These are phyloP conservation scores for Musa itinerans DNA, from an alignment of 176 grass and related monocot species.

Conservation along the genomic window DNA sequence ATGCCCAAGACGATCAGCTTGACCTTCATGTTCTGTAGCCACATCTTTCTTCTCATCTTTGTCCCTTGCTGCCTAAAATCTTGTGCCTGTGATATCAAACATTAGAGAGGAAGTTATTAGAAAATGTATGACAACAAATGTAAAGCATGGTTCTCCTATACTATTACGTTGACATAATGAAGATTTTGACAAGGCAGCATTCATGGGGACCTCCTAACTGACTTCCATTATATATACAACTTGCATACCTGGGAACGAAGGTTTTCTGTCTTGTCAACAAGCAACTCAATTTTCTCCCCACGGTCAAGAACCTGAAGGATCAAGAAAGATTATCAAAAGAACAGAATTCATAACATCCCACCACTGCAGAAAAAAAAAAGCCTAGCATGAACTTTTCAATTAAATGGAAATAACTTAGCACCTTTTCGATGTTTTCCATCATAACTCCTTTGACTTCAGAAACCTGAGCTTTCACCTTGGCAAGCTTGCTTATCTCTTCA, in stretches of 20 bases:
- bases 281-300: constrained; percentile 37
- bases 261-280: constrained; percentile 56
- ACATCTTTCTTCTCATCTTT: constrained; percentile 63
- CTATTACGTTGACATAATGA: too few species aligned
- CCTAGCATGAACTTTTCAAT: background rate
- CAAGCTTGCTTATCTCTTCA: constrained; percentile 60
- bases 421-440: constrained; percentile 82
- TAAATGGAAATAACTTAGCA: background rate
- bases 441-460: constrained; percentile 72
- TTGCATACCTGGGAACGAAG: constrained; percentile 44
- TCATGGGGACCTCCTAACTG: too few species aligned
- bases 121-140: background rate
- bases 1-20: constrained; percentile 62
- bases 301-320: constrained; percentile 49
- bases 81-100: constrained; percentile 21
- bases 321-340: background rate
- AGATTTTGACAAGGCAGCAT: too few species aligned
- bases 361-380: background rate
- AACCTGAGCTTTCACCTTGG: constrained; percentile 67
- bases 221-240: background rate
- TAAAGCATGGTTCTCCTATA: background rate
- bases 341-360: background rate
- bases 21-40: constrained; percentile 93
- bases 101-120: background rate
- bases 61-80: constrained; percentile 56